These are phyloP conservation scores for Raphanus raphanistrum DNA, from an alignment of 345 rosid genomes.

Conservation along the genomic window DNA sequence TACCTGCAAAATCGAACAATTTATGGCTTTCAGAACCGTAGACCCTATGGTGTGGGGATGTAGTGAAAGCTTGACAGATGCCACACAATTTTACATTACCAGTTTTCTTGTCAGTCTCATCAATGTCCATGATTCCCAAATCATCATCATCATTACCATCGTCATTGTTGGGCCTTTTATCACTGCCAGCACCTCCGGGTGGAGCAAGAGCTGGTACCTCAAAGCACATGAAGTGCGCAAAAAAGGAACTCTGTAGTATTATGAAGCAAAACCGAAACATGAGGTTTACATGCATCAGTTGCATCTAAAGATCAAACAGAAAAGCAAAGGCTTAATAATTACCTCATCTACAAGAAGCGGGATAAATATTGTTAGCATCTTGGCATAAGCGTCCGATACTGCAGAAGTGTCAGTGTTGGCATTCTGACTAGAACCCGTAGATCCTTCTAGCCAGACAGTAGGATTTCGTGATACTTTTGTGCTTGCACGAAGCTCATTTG, in stretches of 20 bases:
- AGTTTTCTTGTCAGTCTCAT: constrained; percentile 71
- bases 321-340: constrained; percentile 23
- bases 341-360: constrained; percentile 99
- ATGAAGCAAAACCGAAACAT: constrained; percentile 32
- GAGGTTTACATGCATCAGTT: constrained; percentile 17
- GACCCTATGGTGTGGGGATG: constrained; percentile 14
- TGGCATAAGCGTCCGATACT: constrained; percentile 95
- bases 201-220: constrained; percentile 97
- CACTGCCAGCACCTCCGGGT: constrained; percentile 70
- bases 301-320: constrained; percentile 10
- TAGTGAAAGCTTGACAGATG: constrained; percentile 15
- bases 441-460: constrained; percentile 93
- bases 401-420: constrained; percentile 72
- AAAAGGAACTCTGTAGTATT: constrained; percentile 88
- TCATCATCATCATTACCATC: constrained; percentile 74
- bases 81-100: constrained; percentile 47
- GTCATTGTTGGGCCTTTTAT: constrained; percentile 53
- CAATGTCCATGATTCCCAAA: constrained; percentile 95
- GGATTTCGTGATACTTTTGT: constrained; percentile 96
- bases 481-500: constrained; percentile 99
- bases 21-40: constrained; percentile 19
- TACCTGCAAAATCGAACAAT: constrained; percentile 52
- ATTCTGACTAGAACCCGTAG: constrained; percentile 78
- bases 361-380: constrained; percentile 92
- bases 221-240: constrained; percentile 99